phyloP scores from a whole-genome alignment of 1,139 yeast species.

The Zygosaccharomyces sapae region DNA sequence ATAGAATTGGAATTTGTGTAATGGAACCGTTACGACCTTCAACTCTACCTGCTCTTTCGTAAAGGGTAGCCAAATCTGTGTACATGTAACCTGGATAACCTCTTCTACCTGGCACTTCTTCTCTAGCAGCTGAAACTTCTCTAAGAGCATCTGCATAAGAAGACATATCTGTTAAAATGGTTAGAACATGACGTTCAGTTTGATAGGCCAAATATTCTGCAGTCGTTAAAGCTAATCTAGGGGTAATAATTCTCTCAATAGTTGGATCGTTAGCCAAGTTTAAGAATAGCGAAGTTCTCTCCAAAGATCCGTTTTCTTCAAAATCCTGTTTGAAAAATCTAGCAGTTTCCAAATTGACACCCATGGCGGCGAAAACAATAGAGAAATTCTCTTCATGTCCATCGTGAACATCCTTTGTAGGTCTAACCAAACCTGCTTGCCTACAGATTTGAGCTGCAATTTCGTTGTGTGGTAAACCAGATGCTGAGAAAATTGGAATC shows the following conservation, averaged over 20 bases:
- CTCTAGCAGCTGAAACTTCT: conserved; percentile 99
- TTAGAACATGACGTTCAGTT: conserved; percentile 97
- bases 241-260: conserved; percentile 97
- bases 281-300: conserved; percentile 92
- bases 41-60: conserved; percentile 99
- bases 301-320: conserved; percentile 97
- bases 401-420: conserved; percentile 98
- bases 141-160: conserved; percentile 99
- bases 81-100: conserved; percentile 99
- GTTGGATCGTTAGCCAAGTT: conserved; percentile 99
- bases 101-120: conserved; percentile 99
- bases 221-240: conserved; percentile 98
- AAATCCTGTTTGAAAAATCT: conserved; percentile 97
- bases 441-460: conserved; percentile 99
- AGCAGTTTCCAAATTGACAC: conserved; percentile 88
- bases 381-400: conserved; percentile 99
- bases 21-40: conserved; percentile 99
- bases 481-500: conserved; percentile 96
- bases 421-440: conserved; percentile 98
- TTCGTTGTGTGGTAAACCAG: conserved; percentile 98
- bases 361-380: conserved; percentile 98
- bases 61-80: conserved; percentile 96
- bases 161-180: conserved; percentile 97
- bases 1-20: conserved; percentile 96
- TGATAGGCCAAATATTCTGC: conserved; percentile 98